A percentile compares a stretch with the other conserved stretches of the same genome.
These are phyloP conservation scores for Coniosporium tulheliwenetii DNA, from an alignment of 2,329 filamentous ascomycete species.

Conservation along the genomic window DNA sequence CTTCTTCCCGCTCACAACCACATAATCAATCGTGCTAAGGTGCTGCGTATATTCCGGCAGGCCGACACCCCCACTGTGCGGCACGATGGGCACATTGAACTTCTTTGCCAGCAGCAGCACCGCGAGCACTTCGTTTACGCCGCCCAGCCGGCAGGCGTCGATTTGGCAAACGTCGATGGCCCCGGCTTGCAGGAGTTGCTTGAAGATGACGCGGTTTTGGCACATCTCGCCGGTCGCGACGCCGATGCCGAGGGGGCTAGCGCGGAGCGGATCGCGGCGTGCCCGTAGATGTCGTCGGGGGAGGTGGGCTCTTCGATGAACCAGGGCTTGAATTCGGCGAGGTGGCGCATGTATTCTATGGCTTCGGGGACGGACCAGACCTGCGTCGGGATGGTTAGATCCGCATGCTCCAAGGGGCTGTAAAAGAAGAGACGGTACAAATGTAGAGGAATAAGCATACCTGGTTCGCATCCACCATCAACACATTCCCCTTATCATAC, in stretches of 20 bases:
- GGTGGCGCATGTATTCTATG: conserved; percentile 69
- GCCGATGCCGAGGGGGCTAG: conserved; percentile 61
- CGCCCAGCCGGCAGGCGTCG: conserved; percentile 77
- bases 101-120: conserved; percentile 75
- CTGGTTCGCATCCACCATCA: conserved; percentile 93
- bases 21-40: conserved; percentile 82
- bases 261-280: conserved; percentile 71
- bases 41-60: conserved; percentile 91
- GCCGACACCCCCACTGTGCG: conserved; percentile 78
- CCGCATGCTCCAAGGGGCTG: too few relatives aligned
- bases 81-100: conserved; percentile 67
- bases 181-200: conserved; percentile 66
- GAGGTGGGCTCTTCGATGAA: conserved; percentile 92
- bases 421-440: background rate
- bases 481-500: conserved; percentile 65
- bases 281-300: conserved; percentile 77
- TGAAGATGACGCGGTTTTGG: conserved; percentile 88
- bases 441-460: conserved; percentile 18
- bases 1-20: conserved; percentile 66
- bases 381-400: conserved; percentile 11
- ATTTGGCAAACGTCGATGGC: conserved; percentile 83
- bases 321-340: conserved; percentile 74
- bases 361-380: conserved; percentile 84
- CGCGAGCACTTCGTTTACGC: conserved; percentile 85
- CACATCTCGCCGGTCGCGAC: conserved; percentile 92